These are phyloP conservation scores for Royoungia palumana DNA, from an alignment of 768 basidiomycete species.

Conservation along the genomic window DNA sequence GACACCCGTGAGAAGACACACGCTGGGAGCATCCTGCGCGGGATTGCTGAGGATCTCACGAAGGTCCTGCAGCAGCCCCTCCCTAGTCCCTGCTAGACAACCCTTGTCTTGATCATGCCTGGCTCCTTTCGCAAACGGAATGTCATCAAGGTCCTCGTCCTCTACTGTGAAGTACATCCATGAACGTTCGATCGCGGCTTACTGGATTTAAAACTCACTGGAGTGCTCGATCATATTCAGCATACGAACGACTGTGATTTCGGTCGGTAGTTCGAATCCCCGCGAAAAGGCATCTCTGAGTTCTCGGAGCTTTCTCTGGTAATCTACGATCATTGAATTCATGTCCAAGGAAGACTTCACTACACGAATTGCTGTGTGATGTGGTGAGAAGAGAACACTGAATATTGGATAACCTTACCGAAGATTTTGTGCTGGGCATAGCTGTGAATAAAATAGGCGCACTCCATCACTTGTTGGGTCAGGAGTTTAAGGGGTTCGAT, in stretches of 20 bases:
- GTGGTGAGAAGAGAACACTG: too few species aligned
- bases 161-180: too few species aligned
- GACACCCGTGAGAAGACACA: too few species aligned
- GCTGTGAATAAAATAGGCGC: too few species aligned
- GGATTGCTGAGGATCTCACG: too few species aligned
- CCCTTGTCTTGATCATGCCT: neutral
- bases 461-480: neutral
- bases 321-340: neutral
- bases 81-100: neutral
- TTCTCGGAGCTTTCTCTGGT: neutral
- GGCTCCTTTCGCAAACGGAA: slow-evolving; percentile 5
- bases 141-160: neutral
- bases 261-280: neutral
- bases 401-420: too few species aligned
- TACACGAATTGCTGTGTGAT: neutral
- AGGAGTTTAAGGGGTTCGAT: neutral
- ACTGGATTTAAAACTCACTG: neutral
- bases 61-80: neutral
- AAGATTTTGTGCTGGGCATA: too few species aligned
- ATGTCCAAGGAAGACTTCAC: neutral
- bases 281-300: neutral
- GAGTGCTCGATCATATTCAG: neutral
- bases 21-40: too few species aligned
- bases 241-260: too few species aligned
- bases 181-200: neutral